Percentiles rank a stretch among this genome's conserved stretches.
Conservation (phyloP, 129 eudicot species). For the Artemisia annua region DNA sequence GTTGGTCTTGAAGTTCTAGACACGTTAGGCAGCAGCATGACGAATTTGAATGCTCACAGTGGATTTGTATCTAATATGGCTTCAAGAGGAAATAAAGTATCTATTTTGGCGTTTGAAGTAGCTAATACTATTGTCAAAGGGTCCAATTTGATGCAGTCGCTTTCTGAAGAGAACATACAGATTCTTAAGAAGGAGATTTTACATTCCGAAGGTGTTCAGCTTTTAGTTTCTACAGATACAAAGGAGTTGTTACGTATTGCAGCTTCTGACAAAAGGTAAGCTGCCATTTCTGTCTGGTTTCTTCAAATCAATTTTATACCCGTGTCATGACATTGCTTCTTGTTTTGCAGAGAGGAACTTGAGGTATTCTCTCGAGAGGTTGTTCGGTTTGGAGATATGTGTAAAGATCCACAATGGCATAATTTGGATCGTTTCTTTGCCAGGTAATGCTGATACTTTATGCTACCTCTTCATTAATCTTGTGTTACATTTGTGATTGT, state of each 20-base stretch:
- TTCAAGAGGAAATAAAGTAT: constrained; percentile 80
- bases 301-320: neutral
- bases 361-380: constrained; percentile 86
- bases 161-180: constrained; percentile 79
- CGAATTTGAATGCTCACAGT: constrained; percentile 62
- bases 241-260: constrained; percentile 74
- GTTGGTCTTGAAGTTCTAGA: constrained; percentile 82
- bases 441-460: constrained; percentile 48
- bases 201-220: constrained; percentile 79
- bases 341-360: constrained; percentile 67
- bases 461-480: constrained; percentile 8
- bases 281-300: neutral
- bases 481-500: constrained; percentile 10
- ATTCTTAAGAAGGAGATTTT: constrained; percentile 65
- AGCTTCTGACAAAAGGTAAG: constrained; percentile 90
- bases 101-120: constrained; percentile 87
- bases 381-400: constrained; percentile 85
- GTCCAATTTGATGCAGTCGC: constrained; percentile 73
- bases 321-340: constrained; percentile 2
- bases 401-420: constrained; percentile 98
- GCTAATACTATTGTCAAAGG: constrained; percentile 94
- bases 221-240: constrained; percentile 81
- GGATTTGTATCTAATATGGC: constrained; percentile 79
- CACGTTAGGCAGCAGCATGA: constrained; percentile 84
- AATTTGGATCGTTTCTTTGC: constrained; percentile 72